phyloP scores from a whole-genome alignment of 805 yeast species.

The Yamadazyma insecticola region DNA sequence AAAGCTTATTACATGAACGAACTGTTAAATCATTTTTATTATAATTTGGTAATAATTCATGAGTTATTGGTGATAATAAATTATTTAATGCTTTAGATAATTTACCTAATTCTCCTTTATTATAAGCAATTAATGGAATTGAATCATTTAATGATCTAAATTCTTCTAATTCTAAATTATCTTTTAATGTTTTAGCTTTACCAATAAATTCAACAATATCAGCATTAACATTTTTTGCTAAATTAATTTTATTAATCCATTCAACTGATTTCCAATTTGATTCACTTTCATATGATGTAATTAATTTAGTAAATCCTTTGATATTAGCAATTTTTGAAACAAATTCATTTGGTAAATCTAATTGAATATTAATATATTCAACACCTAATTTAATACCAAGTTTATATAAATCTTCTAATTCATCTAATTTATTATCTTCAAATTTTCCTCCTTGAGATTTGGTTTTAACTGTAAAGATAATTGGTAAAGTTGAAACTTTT shows the following conservation, averaged over 20 bases:
- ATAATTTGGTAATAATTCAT: slow-evolving; percentile 61
- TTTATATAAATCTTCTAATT: slow-evolving; percentile 46
- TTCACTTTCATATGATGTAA: slow-evolving; percentile 66
- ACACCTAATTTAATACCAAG: slow-evolving; percentile 75
- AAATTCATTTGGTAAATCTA: slow-evolving; percentile 58
- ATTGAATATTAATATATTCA: slow-evolving; percentile 76
- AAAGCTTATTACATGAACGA: slow-evolving; percentile 55
- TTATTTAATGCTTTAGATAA: slow-evolving; percentile 74
- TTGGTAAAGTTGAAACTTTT: slow-evolving; percentile 61
- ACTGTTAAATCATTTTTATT: slow-evolving; percentile 61
- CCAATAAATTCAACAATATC: slow-evolving; percentile 86
- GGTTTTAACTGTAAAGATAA: slow-evolving; percentile 78
- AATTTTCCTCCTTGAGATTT: slow-evolving; percentile 77
- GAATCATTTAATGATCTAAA: slow-evolving; percentile 56
- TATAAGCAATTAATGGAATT: slow-evolving; percentile 76
- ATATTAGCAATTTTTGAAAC: slow-evolving; percentile 46
- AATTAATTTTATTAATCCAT: slow-evolving; percentile 70
- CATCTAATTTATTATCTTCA: slow-evolving; percentile 51
- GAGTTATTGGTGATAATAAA: slow-evolving; percentile 81
- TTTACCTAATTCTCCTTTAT: slow-evolving; percentile 74
- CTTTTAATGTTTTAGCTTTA: slow-evolving; percentile 56
- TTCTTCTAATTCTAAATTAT: slow-evolving; percentile 65
- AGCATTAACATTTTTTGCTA: slow-evolving; percentile 59
- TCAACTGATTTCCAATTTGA: slow-evolving; percentile 63
- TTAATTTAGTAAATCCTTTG: slow-evolving; percentile 62